These are phyloP conservation scores for Phytophthora idaei DNA, from an alignment of 352 stramenopile genomes.

Conservation along the genomic window DNA sequence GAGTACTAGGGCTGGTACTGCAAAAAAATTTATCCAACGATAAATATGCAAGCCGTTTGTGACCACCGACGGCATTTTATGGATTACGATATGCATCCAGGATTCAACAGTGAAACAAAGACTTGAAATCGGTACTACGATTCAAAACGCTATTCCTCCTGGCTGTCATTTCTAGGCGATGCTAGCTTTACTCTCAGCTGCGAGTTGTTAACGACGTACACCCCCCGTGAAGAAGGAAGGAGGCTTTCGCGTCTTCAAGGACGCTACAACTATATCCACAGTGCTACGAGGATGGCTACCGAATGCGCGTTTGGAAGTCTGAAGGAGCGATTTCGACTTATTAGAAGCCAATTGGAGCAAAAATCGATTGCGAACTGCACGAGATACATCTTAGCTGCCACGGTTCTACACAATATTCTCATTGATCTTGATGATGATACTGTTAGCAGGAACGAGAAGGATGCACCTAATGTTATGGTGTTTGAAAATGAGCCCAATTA, in stretches of 20 bases:
- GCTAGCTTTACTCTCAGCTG: not conserved
- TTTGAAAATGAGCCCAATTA: not conserved
- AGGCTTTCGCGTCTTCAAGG: not conserved
- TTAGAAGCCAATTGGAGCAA: not conserved
- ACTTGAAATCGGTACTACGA: not conserved
- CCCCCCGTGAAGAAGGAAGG: not conserved
- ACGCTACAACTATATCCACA: not conserved
- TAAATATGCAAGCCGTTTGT: not conserved
- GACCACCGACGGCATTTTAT: not conserved
- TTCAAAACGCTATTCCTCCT: not conserved
- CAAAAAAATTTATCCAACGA: not conserved
- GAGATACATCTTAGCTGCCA: not conserved
- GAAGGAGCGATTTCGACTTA: not conserved
- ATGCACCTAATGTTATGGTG: not conserved
- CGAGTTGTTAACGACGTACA: not conserved
- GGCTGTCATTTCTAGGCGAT: not conserved
- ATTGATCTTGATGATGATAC: slow-evolving; percentile 5
- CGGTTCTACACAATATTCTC: slow-evolving; percentile 6
- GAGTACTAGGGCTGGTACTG: not conserved
- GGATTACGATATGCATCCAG: not conserved
- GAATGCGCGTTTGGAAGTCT: slow-evolving; percentile 6
- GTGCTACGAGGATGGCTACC: not conserved
- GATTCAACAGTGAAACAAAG: not conserved
- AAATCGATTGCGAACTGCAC: not conserved
- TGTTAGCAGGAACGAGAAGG: not conserved